Conservation (phyloP, 2,329 filamentous ascomycete genomes). For the Fusarium sulawesiense region DNA sequence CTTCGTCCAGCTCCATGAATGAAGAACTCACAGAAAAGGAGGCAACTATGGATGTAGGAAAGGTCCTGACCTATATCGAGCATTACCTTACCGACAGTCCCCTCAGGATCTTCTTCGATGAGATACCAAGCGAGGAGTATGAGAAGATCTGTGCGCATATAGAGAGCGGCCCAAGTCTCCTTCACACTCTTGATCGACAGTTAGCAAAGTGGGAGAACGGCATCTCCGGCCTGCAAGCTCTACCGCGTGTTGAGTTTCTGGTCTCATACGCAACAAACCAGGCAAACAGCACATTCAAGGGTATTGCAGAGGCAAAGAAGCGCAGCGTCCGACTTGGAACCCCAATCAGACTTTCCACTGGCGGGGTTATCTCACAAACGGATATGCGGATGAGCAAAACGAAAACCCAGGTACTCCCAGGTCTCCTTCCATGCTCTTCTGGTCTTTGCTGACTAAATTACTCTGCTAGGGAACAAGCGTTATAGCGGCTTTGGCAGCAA, state of each 20-base stretch:
- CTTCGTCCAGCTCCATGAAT: conserved; percentile 67
- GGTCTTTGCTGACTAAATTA: conserved; percentile 24
- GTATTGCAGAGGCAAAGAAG: conserved; percentile 76
- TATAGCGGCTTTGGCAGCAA: conserved; percentile 57
- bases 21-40: conserved; percentile 84
- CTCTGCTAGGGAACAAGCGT: conserved; percentile 50
- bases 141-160: conserved; percentile 58
- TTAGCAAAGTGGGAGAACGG: conserved; percentile 60
- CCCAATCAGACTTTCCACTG: conserved; percentile 59
- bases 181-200: conserved; percentile 63
- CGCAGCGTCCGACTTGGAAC: conserved; percentile 75
- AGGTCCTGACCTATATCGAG: conserved; percentile 82
- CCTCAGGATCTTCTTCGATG: conserved; percentile 69
- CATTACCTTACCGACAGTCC: conserved; percentile 75
- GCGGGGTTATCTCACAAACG: conserved; percentile 59
- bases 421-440: background rate
- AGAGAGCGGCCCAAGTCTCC: conserved; percentile 58
- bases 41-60: conserved; percentile 76
- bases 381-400: conserved; percentile 68
- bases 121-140: conserved; percentile 62
- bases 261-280: conserved; percentile 68
- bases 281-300: conserved; percentile 70
- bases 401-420: conserved; percentile 49
- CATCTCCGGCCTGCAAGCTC: conserved; percentile 60
- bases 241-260: conserved; percentile 73